A percentile compares a stretch with the other conserved stretches of the same genome.
Evolutionary conservation across 176 grass and related monocot species (phyloP).

Genomic region (Miscanthus lutarioriparius): DNA sequence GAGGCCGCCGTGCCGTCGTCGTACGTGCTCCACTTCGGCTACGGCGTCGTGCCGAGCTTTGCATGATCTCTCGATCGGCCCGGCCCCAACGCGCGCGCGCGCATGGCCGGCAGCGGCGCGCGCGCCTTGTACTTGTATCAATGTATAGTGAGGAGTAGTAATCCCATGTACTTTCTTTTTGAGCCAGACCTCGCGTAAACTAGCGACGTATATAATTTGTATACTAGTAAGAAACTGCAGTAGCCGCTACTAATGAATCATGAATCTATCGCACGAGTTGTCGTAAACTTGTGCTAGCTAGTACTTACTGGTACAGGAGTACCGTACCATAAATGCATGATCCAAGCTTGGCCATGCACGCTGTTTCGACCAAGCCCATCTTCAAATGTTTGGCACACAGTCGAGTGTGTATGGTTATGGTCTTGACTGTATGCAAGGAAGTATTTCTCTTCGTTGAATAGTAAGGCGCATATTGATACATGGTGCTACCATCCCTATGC

Average conservation of each 20-base stretch:
- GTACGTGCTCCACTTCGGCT: constrained; percentile 68
- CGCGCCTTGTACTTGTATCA: neutral
- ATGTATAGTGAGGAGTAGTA: constrained; percentile 1
- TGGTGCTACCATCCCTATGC: too few species aligned
- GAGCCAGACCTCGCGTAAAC: constrained; percentile 17
- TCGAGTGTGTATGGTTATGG: neutral
- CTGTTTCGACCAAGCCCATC: neutral
- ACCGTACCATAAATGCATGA: neutral
- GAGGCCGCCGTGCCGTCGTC: constrained; percentile 41
- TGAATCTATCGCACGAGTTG: neutral
- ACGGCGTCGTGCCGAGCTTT: constrained; percentile 84
- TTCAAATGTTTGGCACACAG: neutral
- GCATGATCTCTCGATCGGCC: neutral
- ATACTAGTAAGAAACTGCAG: constrained; percentile 25
- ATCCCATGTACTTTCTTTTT: constrained; percentile 35
- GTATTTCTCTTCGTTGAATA: neutral
- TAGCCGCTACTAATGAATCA: neutral
- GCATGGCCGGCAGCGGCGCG: neutral
- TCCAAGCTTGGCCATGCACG: neutral
- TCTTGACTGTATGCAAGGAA: neutral
- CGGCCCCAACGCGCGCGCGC: neutral
- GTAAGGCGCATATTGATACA: too few species aligned
- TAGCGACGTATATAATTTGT: constrained; percentile 35
- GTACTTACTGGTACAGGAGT: neutral
- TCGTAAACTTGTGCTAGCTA: neutral